Evolutionary conservation across 805 yeast species (phyloP).

Genomic region (Yamadazyma paraphyllophila): DNA sequence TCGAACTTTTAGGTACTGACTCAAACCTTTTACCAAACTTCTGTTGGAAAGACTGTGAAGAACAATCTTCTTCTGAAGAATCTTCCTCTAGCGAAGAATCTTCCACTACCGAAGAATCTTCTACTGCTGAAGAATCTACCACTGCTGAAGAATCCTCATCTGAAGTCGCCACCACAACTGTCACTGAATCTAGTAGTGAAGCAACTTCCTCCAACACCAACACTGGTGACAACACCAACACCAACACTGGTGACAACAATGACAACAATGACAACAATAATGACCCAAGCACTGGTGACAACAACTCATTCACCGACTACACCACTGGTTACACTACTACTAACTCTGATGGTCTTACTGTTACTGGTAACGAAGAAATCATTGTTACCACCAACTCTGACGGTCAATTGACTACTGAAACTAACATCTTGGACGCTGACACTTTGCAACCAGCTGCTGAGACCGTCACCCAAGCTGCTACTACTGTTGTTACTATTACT

Average conservation of each 20-base stretch:
- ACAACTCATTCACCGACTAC: constrained; percentile 12
- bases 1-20: constrained; percentile 9
- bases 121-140: not conserved
- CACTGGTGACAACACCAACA: constrained; percentile 15
- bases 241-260: constrained; percentile 18
- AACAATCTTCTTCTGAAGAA: constrained; percentile 5
- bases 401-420: constrained; percentile 15
- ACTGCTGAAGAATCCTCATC: constrained; percentile 3
- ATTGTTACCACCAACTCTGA: constrained; percentile 17
- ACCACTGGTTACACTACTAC: constrained; percentile 19
- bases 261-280: constrained; percentile 13
- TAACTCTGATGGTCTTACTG: constrained; percentile 14
- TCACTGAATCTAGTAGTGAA: not conserved
- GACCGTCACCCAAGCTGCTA: constrained; percentile 27
- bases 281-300: not conserved
- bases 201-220: constrained; percentile 12
- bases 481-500: constrained; percentile 33
- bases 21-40: constrained; percentile 15
- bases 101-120: not conserved
- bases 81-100: constrained; percentile 2
- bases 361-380: constrained; percentile 17
- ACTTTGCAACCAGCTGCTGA: constrained; percentile 22
- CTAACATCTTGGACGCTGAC: constrained; percentile 2
- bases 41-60: constrained; percentile 16
- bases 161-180: not conserved